phyloP scores from a whole-genome alignment of 2,329 filamentous ascomycete genomes.

The Microdochium trichocladiopsis region DNA sequence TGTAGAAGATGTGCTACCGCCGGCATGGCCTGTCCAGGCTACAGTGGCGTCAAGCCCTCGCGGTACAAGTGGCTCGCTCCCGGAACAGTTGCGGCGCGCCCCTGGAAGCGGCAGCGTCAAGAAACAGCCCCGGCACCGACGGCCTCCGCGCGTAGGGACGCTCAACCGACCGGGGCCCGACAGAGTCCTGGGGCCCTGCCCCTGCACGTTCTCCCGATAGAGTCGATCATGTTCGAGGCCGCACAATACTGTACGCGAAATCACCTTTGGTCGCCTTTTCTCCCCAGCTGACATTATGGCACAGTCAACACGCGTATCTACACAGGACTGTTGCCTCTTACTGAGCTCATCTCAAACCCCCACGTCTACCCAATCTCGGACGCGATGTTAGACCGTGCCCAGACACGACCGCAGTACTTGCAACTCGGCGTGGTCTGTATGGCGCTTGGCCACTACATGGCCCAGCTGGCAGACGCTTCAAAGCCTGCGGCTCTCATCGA shows the following conservation, averaged over 20 bases:
- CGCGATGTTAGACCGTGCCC: constrained; percentile 7
- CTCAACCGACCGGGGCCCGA: background rate
- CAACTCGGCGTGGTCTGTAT: constrained; percentile 21
- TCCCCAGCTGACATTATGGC: no score
- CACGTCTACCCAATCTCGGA: constrained; percentile 16
- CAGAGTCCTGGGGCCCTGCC: constrained; percentile 3
- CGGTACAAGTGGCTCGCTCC: constrained; percentile 14
- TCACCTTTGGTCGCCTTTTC: no score
- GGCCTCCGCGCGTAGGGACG: no score
- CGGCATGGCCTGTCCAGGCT: constrained; percentile 18
- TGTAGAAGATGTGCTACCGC: constrained; percentile 16
- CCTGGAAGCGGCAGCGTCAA: background rate
- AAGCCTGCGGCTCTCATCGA: constrained; percentile 10
- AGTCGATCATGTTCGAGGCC: no score
- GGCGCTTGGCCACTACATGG: constrained; percentile 22
- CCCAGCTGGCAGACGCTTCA: constrained; percentile 2
- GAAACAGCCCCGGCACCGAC: background rate
- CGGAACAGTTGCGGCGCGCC: constrained; percentile 13
- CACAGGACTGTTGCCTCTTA: constrained; percentile 11
- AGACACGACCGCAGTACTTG: constrained; percentile 17
- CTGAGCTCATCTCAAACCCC: constrained; percentile 15
- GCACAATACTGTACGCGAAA: constrained; percentile 15
- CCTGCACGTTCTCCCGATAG: constrained; percentile 7
- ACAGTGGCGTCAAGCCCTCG: constrained; percentile 13
- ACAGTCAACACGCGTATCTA: constrained; percentile 22